A percentile compares a stretch with the other conserved stretches of the same genome.
Conservation (phyloP, 164 flowering plant genomes). For the Dillenia turbinata region DNA sequence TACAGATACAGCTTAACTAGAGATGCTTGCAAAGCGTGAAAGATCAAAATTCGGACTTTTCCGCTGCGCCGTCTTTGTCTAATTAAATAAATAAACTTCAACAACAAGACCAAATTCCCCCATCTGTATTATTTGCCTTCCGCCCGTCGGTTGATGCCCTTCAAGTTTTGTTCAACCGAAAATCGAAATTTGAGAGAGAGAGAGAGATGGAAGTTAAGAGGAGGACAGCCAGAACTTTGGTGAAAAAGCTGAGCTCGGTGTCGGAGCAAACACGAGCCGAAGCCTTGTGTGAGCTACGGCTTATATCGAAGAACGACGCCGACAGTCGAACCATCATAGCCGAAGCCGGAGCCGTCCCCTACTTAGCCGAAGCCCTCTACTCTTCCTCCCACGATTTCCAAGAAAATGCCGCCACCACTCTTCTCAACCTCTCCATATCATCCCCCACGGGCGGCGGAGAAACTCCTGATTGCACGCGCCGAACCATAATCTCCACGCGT, state of each 20-base stretch:
- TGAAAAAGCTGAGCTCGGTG: constrained; percentile 59
- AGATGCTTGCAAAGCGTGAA: no score
- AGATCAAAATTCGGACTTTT: no score
- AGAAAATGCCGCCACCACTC: constrained; percentile 83
- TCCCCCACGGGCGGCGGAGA: no score
- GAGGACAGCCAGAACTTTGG: constrained; percentile 46
- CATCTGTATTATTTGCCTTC: no score
- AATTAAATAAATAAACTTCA: no score
- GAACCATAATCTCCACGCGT: constrained; percentile 57
- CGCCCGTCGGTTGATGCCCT: no score
- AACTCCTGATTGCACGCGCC: constrained; percentile 16
- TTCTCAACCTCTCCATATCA: constrained; percentile 82
- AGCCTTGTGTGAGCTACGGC: constrained; percentile 71
- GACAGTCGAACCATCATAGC: constrained; percentile 58
- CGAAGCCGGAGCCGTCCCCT: constrained; percentile 69
- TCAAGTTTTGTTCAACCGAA: neutral
- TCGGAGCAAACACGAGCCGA: constrained; percentile 64
- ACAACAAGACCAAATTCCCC: no score
- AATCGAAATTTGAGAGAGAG: neutral
- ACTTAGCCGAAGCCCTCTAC: constrained; percentile 56
- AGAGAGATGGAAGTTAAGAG: constrained; percentile 57
- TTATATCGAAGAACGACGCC: constrained; percentile 68
- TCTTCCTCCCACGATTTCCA: constrained; percentile 39
- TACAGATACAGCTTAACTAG: no score
- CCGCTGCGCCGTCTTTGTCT: no score